Evolutionary conservation across 1,139 yeast species (phyloP), one percentile per base, ranked within the genome.

Genomic region (Nakaseomyces glabratus): DNA sequence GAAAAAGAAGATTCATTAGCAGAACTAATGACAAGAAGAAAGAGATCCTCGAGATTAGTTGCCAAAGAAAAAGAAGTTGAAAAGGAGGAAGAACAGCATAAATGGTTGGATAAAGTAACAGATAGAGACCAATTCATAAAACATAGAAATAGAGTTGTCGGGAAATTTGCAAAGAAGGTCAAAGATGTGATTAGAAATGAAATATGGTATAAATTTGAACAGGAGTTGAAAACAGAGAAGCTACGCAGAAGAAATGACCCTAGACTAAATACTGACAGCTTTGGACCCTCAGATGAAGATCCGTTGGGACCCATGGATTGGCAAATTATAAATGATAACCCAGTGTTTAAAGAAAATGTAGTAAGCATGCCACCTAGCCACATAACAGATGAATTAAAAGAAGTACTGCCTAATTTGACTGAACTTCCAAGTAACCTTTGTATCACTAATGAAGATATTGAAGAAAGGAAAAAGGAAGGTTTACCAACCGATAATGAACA

Each of bases 31-130:
- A 47, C 44, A 4, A 46, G 54, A 35, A 46, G 60, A 24, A 56
- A 57, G 30, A 42, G 60, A 26, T 57, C 61, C 1, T 49, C 60
- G 2, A 47, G 60, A 37, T 36, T 57, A 11, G 53, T 54, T 1
- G 60, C 58, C 1, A 47, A 50, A 14, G 58, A 57, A 24, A 57
- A 54, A 28, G 58, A 54, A 21, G 44, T 47, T 6, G 50, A 48
- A 33, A 50, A 49, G 20, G 49, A 46, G 36, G 58, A 48, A 14
- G 31, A 49, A 8, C 58, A 48, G 32, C 43, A 47, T 24, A 37
- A 43, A n/a, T 48, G 54, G 44, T 35, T 40, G 15, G 54, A 49
- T 11, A 58, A 56, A 36, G 38, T 57, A 10, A 55, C 53, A 23
- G 49, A 51, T 13, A 47, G 58, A 35, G 55, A 49, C 19, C 41